A percentile compares a stretch with the other conserved stretches of the same genome.
Conservation (phyloP, 805 yeast genomes). For the Yarrowia yakushimensis region DNA sequence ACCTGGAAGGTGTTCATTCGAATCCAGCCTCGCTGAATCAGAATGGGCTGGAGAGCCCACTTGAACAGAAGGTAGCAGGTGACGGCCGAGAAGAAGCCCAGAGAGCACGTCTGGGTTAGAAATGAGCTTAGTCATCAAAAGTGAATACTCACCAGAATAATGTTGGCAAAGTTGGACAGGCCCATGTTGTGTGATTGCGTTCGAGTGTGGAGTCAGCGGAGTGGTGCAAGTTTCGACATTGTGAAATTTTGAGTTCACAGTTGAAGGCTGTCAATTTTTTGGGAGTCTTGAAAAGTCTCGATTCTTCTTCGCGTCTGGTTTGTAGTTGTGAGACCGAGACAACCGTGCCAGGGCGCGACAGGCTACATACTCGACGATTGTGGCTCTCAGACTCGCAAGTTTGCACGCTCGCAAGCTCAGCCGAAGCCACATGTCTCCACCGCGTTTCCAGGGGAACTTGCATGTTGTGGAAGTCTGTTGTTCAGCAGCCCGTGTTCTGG, state of each 20-base stretch:
- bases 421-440: neutral
- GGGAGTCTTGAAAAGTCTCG: neutral
- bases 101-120: slow-evolving; percentile 28
- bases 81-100: slow-evolving; percentile 26
- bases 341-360: too few relatives aligned
- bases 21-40: slow-evolving; percentile 25
- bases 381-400: too few relatives aligned
- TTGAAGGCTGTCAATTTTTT: neutral
- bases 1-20: slow-evolving; percentile 24
- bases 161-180: slow-evolving; percentile 27
- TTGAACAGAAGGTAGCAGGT: slow-evolving; percentile 26
- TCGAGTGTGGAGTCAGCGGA: neutral
- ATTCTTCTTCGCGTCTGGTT: too few relatives aligned
- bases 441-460: neutral
- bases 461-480: neutral
- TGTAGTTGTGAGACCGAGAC: too few relatives aligned
- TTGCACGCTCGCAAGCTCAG: too few relatives aligned
- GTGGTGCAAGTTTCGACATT: neutral
- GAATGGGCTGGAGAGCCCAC: slow-evolving; percentile 30
- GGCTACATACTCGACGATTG: too few relatives aligned
- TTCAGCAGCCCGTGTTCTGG: too few relatives aligned
- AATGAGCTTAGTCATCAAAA: neutral
- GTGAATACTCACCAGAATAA: slow-evolving; percentile 27
- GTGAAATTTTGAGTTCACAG: neutral
- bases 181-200: slow-evolving; percentile 5